Conservation (phyloP, 495 filamentous ascomycete genomes). For the Talaromyces stipitatus region DNA sequence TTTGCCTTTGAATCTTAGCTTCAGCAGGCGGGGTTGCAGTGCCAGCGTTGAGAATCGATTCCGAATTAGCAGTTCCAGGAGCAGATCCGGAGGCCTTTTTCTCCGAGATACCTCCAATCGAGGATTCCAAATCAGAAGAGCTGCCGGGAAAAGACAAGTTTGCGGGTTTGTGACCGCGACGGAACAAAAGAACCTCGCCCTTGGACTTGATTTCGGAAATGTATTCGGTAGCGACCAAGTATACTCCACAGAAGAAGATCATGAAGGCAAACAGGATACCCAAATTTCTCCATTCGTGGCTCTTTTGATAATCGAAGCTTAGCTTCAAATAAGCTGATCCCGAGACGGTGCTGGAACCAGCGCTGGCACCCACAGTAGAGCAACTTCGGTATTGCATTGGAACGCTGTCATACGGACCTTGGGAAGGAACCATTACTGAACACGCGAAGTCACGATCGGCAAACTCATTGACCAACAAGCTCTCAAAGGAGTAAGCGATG, state of each 20-base stretch:
- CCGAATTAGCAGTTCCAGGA: conserved; percentile 58
- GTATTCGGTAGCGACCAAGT: conserved; percentile 66
- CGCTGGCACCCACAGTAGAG: conserved; percentile 49
- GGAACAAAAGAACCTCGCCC: conserved; percentile 84
- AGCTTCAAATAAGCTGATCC: conserved; percentile 64
- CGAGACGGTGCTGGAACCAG: conserved; percentile 47
- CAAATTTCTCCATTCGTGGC: conserved; percentile 72
- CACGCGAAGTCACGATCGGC: conserved; percentile 57
- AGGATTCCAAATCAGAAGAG: not conserved
- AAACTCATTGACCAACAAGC: conserved; percentile 89
- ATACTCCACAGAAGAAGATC: conserved; percentile 54
- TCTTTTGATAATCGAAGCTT: conserved; percentile 51
- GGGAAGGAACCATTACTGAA: conserved; percentile 50
- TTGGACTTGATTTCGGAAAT: conserved; percentile 74
- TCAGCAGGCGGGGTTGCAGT: not conserved
- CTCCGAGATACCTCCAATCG: conserved; percentile 15
- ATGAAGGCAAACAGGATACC: conserved; percentile 75
- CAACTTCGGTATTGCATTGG: conserved; percentile 44
- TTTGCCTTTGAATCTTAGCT: conserved; percentile 39
- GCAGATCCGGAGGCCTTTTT: conserved; percentile 17
- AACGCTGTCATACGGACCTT: conserved; percentile 42
- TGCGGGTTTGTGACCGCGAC: conserved; percentile 60
- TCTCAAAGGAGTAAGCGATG: conserved; percentile 79
- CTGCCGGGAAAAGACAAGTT: conserved; percentile 33
- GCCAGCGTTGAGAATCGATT: conserved; percentile 21